Base-by-base conservation (phyloP, 768 basidiomycete genomes). In the Lenzites betulinus region DNA sequence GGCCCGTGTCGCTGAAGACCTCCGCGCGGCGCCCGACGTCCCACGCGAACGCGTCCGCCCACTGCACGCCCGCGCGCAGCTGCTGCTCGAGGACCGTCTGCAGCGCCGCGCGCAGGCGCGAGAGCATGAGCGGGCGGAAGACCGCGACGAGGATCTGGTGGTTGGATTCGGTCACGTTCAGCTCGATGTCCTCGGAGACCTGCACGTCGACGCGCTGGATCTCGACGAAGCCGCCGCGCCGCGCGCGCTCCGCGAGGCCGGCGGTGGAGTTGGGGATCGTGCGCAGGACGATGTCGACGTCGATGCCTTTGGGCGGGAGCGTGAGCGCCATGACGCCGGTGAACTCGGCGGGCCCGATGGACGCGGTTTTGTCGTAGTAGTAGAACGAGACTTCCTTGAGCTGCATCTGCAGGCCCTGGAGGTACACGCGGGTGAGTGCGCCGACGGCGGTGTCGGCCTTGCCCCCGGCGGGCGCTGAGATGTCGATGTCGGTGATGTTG, bases 341-440 rank as follows among this genome's bases (percentile, higher is more conserved):
- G 70, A 83, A 84, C 51, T 86, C 81, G 51, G 72, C 73, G 0
- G 86, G 86, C 0, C 82, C 79, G 43, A 88, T 58, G 2, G 76
- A 64, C 3, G 83, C 75, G 1, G 71, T 74, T 66, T 87, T 84
- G 72, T 91, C 88, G 38, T 79, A 80, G 72, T 88, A 90, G 72
- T 81, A 90, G 76, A 91, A 91, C 0, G 89, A 89, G 0, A 91
- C 81, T 33, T 90, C 84, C 59, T 78, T 74, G 46, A 90, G 79
- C 9, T 75, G 67, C 30, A 91, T 78, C 64, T 88, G 87, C 0
- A 91, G 71, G 1, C 86, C 89, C 60, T 87, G 85, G 23, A 85
- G 73, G 50, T 81, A 83, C 41, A 90, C 77, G 46, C 87, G 87
- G 0, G 87, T 90, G 59, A 88, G 78, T 0, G 86, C 79, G 44